A percentile compares a stretch with the other conserved stretches of the same genome.
phyloP scores from a whole-genome alignment of 2,329 filamentous ascomycete genomes.

The Cercospora sesami region DNA sequence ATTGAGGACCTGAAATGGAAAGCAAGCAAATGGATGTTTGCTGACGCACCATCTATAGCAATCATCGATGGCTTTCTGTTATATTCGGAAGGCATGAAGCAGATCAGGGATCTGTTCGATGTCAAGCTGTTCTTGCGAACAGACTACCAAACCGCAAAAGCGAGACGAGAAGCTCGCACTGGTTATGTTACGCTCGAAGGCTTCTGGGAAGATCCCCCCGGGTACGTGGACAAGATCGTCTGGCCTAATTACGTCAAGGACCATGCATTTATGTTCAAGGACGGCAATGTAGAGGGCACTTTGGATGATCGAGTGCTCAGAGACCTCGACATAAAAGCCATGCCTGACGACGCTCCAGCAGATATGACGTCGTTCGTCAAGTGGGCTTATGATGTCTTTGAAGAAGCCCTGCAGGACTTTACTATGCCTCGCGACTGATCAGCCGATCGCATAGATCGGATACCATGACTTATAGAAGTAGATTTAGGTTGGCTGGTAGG shows the following conservation, averaged over 20 bases:
- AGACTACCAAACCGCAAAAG: constrained; percentile 62
- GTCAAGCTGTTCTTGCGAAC: constrained; percentile 77
- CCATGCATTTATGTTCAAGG: constrained; percentile 77
- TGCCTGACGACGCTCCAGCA: constrained; percentile 33
- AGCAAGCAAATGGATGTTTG: constrained; percentile 31
- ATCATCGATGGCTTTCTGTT: constrained; percentile 89
- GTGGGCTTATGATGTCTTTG: constrained; percentile 42
- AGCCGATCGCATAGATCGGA: not conserved
- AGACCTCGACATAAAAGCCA: constrained; percentile 34
- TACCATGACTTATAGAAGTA: not conserved
- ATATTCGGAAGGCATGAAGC: constrained; percentile 61
- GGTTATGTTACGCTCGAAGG: constrained; percentile 79
- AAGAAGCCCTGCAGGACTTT: constrained; percentile 27
- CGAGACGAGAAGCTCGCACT: constrained; percentile 65
- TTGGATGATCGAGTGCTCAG: constrained; percentile 49
- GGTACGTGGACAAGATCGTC: constrained; percentile 90
- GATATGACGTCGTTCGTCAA: constrained; percentile 41
- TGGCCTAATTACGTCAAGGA: constrained; percentile 91
- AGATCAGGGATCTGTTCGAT: constrained; percentile 63
- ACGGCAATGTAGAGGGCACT: constrained; percentile 63
- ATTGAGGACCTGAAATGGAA: constrained; percentile 37
- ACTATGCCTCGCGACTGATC: constrained; percentile 16
- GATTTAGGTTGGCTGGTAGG: not conserved
- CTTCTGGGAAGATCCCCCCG: constrained; percentile 93
- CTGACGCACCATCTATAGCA: constrained; percentile 53